phyloP scores from a whole-genome alignment of 2,329 filamentous ascomycete species.

The Periglandula ipomoeae region DNA sequence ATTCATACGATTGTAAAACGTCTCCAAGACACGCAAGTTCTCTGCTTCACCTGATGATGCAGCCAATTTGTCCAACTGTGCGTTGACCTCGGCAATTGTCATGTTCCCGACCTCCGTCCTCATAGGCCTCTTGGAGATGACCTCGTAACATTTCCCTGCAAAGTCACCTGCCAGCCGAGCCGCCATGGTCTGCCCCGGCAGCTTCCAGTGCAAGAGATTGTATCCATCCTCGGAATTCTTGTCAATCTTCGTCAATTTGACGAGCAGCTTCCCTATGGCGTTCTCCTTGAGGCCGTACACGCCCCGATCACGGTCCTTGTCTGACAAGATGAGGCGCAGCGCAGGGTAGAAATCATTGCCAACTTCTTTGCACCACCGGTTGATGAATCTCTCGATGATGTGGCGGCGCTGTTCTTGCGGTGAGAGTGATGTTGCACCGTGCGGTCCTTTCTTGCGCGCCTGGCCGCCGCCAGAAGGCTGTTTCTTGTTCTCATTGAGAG shows the following conservation, averaged over 20 bases:
- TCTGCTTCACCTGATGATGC: slow-evolving; percentile 70
- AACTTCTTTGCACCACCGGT: slow-evolving; percentile 77
- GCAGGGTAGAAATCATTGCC: slow-evolving; percentile 91
- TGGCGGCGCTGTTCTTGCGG: slow-evolving; percentile 70
- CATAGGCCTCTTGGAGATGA: slow-evolving; percentile 76
- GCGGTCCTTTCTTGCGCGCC: slow-evolving; percentile 48
- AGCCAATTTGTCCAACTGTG: slow-evolving; percentile 69
- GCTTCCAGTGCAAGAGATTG: slow-evolving; percentile 83
- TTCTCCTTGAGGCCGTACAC: slow-evolving; percentile 95
- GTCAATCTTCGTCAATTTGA: slow-evolving; percentile 87
- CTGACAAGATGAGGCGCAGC: slow-evolving; percentile 81
- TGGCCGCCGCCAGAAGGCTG: slow-evolving; percentile 49
- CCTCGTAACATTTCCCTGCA: slow-evolving; percentile 77
- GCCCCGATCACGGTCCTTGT: slow-evolving; percentile 83
- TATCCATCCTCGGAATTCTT: slow-evolving; percentile 83
- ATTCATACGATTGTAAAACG: slow-evolving; percentile 87
- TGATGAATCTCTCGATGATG: slow-evolving; percentile 81
- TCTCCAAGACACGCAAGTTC: slow-evolving; percentile 70
- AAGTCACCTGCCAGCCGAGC: slow-evolving; percentile 78
- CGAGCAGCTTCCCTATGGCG: slow-evolving; percentile 79
- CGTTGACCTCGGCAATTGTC: slow-evolving; percentile 84
- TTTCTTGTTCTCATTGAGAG: slow-evolving; percentile 68
- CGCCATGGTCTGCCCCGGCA: slow-evolving; percentile 60
- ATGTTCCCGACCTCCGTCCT: slow-evolving; percentile 64
- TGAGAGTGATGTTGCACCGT: slow-evolving; percentile 49